Percentiles rank a stretch among this genome's conserved stretches.
Evolutionary conservation across 23 red algal species (phyloP).

Genomic region (Agarophyton chilense): DNA sequence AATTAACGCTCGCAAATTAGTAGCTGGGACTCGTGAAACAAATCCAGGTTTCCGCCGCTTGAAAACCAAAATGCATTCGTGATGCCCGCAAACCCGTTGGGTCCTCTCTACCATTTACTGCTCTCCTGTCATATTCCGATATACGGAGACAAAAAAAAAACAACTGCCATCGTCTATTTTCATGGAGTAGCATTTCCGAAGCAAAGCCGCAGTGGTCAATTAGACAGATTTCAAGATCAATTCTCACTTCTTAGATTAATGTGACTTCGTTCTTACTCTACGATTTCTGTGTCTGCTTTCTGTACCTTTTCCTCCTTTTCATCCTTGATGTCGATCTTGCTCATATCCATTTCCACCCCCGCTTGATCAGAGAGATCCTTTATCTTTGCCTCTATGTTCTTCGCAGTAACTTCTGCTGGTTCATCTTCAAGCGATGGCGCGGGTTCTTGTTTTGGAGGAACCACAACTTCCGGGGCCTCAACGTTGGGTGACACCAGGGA

Average conservation of each 20-base stretch:
- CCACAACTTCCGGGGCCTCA: constrained; percentile 53
- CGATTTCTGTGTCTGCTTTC: constrained; percentile 45
- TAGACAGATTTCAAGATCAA: neutral
- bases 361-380: constrained; percentile 23
- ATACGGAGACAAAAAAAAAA: neutral
- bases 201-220: neutral
- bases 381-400: constrained; percentile 29
- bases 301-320: constrained; percentile 34
- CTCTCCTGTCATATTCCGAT: neutral
- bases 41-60: too few relatives aligned
- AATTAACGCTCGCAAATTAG: too few relatives aligned
- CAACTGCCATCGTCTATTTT: neutral
- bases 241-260: neutral
- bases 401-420: constrained; percentile 3
- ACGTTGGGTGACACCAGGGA: constrained; percentile 54
- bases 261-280: neutral
- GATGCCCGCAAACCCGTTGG: neutral
- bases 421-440: constrained; percentile 56
- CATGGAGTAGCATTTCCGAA: neutral
- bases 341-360: constrained; percentile 26
- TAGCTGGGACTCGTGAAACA: too few relatives aligned
- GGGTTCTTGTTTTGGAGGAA: constrained; percentile 35
- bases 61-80: too few relatives aligned
- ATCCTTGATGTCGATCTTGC: neutral
- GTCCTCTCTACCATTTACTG: neutral